A percentile compares a stretch with the other conserved stretches of the same genome.
Conservation (phyloP, 2,329 filamentous ascomycete species). For the Cytospora schulzeri region DNA sequence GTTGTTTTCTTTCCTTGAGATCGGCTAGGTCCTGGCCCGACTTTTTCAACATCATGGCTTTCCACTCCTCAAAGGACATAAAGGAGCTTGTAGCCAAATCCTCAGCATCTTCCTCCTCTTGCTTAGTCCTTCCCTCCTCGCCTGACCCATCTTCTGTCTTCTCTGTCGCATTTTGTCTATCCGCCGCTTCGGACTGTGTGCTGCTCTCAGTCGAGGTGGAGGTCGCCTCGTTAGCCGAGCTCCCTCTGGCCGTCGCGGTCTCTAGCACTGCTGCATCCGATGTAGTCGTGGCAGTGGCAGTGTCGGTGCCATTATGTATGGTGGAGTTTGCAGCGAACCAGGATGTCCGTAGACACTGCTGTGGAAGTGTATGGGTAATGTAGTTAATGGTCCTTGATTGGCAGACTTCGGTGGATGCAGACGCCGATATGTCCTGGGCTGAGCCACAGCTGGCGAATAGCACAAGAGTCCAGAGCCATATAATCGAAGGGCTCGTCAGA, state of each 20-base stretch:
- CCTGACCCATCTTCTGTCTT: constrained; percentile 21
- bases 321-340: constrained; percentile 44
- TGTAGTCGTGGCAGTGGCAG: constrained; percentile 31
- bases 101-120: constrained; percentile 64
- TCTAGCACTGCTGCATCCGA: constrained; percentile 11
- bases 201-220: constrained; percentile 14
- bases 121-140: constrained; percentile 29
- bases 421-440: constrained; percentile 1
- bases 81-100: constrained; percentile 70
- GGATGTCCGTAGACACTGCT: constrained; percentile 71
- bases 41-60: constrained; percentile 85
- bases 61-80: constrained; percentile 98
- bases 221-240: constrained; percentile 21
- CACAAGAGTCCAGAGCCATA: constrained; percentile 3
- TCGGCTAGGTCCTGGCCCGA: constrained; percentile 73
- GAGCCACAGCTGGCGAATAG: constrained; percentile 16
- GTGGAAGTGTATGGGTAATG: constrained; percentile 75
- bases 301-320: constrained; percentile 19
- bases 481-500: constrained; percentile 10
- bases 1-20: constrained; percentile 63
- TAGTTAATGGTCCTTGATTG: constrained; percentile 74
- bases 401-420: constrained; percentile 42
- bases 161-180: neutral
- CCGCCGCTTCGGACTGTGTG: constrained; percentile 14
- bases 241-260: constrained; percentile 6